Evolutionary conservation across 2,329 filamentous ascomycete genomes (phyloP), one percentile per base, ranked within the genome.

Genomic region (Dactylellina cionopaga): DNA sequence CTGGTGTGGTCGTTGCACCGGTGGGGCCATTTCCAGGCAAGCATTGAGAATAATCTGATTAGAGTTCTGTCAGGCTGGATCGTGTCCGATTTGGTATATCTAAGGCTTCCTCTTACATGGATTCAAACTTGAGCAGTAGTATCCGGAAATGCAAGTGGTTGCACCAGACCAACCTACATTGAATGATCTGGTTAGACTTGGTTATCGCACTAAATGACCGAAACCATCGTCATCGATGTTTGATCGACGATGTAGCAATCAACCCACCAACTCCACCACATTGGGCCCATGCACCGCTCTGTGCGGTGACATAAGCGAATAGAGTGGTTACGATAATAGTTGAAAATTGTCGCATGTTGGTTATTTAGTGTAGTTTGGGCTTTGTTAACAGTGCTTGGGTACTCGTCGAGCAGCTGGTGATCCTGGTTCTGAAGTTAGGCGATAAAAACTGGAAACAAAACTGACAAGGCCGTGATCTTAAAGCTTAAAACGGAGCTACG

Each of bases 11-110:
- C 13, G 35, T 19, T 5, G 37, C 37, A 7, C 41, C 29, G 2
- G 43, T 43, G 1, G 43, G 31, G 0, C 43, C 31, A 41, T 39
- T 41, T 22, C 56, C 44, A 41, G 43, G 56, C 17, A 62, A 19
- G 15, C 56, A 62, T 24, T 62, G 56, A 29, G 56, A 62, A 51
- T 62, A 62, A 24, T 62, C 56, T 62, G 27, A 10, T 9, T 11
- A 15, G 13, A 19, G 15, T 43, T 15, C 5, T 17, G 11, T 43
- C 15, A 43, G 39, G 6, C 10, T 5, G 6, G 6, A 43, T 9
- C 6, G 6, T 43, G 6, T 41, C n/a, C 19, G 29, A 51, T 2
- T 39, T 11, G 31, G 31, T 22, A 4, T 15, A 25, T 49, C 27
- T 27, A 11, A 11, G 10, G 24, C 10, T 19, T 9, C 43, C 11